phyloP scores from a whole-genome alignment of 805 yeast genomes.

The Komagataella pseudopastoris region DNA sequence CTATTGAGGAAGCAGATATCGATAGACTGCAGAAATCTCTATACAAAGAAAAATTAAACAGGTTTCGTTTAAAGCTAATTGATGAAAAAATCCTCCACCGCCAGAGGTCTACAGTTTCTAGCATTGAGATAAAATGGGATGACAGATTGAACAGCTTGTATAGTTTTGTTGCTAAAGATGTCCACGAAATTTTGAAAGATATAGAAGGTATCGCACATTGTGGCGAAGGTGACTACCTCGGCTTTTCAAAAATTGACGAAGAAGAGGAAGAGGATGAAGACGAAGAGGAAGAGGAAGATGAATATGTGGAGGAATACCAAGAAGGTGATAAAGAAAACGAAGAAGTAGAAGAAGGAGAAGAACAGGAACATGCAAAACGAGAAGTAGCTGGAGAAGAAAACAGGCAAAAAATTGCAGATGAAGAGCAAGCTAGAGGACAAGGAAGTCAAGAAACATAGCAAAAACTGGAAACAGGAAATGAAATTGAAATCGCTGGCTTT shows the following conservation, averaged over 20 bases:
- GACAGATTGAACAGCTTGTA: conserved; percentile 10
- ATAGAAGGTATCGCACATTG: conserved; percentile 8
- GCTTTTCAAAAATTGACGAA: background rate
- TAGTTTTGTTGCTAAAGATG: conserved; percentile 11
- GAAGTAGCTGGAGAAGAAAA: conserved; percentile 44
- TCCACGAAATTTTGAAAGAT: conserved; percentile 5
- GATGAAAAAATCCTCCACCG: conserved; percentile 13
- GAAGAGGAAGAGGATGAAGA: conserved; percentile 1
- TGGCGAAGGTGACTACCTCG: conserved; percentile 17
- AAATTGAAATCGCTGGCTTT: no score
- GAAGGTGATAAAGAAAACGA: conserved; percentile 31
- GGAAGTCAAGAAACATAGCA: background rate
- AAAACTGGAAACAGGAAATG: background rate
- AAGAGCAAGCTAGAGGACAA: background rate
- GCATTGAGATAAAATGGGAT: conserved; percentile 15
- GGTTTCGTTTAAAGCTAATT: conserved; percentile 14
- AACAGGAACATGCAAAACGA: conserved; percentile 5
- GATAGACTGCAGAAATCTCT: conserved; percentile 8
- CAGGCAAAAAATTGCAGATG: conserved; percentile 41
- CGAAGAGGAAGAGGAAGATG: conserved; percentile 9
- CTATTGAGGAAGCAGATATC: conserved; percentile 8
- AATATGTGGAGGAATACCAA: conserved; percentile 48
- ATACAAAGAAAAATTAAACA: conserved; percentile 10
- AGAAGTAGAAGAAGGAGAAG: conserved; percentile 1
- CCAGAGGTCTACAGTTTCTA: conserved; percentile 9